These are phyloP conservation scores for Prunus padus DNA, from an alignment of 306 rosid genomes.

Conservation along the genomic window DNA sequence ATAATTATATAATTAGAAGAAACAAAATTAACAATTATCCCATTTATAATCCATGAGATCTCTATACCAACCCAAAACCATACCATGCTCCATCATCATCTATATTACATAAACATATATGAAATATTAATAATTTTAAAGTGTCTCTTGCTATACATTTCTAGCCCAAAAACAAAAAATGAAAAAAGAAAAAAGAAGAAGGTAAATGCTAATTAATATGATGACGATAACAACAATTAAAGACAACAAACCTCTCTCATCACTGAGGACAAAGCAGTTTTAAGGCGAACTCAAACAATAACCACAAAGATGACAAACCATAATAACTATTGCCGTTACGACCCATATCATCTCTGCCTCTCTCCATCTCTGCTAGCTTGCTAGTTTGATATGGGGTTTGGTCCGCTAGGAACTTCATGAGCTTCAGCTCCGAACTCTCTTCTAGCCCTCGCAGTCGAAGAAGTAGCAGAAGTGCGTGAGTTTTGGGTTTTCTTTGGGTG, in stretches of 20 bases:
- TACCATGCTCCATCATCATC: conserved; percentile 27
- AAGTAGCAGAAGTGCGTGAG: conserved; percentile 6
- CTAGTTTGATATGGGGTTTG: conserved; percentile 88
- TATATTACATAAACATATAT: conserved; percentile 33
- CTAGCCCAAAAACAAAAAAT: conserved; percentile 28
- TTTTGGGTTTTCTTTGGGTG: conserved; percentile 42
- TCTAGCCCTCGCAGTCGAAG: conserved; percentile 28
- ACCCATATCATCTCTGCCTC: conserved; percentile 33
- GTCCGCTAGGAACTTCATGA: conserved; percentile 97
- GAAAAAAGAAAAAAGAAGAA: neutral
- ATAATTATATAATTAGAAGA: neutral
- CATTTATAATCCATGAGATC: neutral
- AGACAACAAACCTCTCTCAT: conserved; percentile 51
- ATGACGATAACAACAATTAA: conserved; percentile 36
- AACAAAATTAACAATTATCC: neutral
- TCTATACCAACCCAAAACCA: conserved; percentile 19
- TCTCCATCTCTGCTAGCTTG: conserved; percentile 5
- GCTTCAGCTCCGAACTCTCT: conserved; percentile 66
- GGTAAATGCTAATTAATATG: conserved; percentile 31
- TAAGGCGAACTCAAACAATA: conserved; percentile 42
- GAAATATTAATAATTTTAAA: conserved; percentile 29
- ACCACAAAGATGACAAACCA: conserved; percentile 48
- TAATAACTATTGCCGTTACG: conserved; percentile 29
- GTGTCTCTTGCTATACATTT: conserved; percentile 77
- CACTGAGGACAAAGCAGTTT: conserved; percentile 42